A percentile compares a stretch with the other conserved stretches of the same genome.
These are phyloP conservation scores for Monosporascus sp. DNA, from an alignment of 2,329 filamentous ascomycete genomes.

Conservation along the genomic window DNA sequence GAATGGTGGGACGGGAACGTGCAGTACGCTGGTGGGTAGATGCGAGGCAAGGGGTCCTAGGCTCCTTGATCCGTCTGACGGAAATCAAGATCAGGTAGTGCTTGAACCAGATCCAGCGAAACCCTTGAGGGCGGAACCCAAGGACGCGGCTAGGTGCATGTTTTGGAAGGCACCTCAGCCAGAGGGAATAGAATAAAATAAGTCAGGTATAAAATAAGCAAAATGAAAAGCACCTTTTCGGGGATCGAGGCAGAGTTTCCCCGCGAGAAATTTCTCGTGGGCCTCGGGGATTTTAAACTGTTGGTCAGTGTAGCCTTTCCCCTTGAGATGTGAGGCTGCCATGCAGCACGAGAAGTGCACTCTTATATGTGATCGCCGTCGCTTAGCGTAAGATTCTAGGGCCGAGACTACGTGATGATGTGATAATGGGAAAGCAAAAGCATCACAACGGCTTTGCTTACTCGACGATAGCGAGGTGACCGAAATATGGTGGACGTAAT, in stretches of 20 bases:
- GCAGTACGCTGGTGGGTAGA: background rate
- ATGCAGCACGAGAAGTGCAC: background rate
- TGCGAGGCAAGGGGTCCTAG: background rate
- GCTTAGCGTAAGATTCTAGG: background rate
- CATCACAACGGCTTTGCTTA: background rate
- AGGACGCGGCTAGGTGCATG: slow-evolving; percentile 21
- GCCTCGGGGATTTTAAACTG: background rate
- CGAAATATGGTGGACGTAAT: slow-evolving; percentile 15
- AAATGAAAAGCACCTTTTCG: background rate
- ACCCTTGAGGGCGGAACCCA: slow-evolving; percentile 11
- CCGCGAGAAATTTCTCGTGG: background rate
- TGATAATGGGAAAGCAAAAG: background rate
- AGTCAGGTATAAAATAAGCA: too few species aligned
- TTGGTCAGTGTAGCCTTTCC: background rate
- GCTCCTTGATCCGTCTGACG: background rate
- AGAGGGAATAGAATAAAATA: background rate
- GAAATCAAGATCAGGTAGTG: slow-evolving; percentile 17
- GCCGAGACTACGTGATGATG: background rate
- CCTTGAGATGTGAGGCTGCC: background rate
- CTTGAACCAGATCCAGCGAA: slow-evolving; percentile 19
- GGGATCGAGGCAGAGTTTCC: background rate
- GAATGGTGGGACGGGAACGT: background rate
- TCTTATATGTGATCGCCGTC: background rate
- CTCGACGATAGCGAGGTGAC: slow-evolving; percentile 2
- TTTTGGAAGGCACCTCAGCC: slow-evolving; percentile 12